phyloP scores from a whole-genome alignment of 371 early-diverging fungal genomes.

The Mucor lusitanicus region DNA sequence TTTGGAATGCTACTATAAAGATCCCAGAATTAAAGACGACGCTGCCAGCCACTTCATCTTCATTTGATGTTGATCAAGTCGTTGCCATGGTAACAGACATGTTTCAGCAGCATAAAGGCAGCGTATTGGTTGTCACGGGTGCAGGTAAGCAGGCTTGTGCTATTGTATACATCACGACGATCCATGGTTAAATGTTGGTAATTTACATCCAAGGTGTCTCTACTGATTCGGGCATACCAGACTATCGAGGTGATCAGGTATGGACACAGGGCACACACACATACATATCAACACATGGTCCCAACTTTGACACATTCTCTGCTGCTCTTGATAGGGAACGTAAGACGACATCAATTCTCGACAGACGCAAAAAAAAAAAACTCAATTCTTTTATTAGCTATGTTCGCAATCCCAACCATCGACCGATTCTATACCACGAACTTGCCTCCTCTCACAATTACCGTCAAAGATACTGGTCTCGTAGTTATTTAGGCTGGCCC shows the following conservation, averaged over 20 bases:
- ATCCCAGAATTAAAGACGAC: constrained; percentile 38
- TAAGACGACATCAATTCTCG: background rate
- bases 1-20: constrained; percentile 37
- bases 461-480: constrained; percentile 90
- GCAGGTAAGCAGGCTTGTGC: constrained; percentile 41
- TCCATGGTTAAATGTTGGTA: background rate
- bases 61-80: constrained; percentile 31
- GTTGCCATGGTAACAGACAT: constrained; percentile 42
- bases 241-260: constrained; percentile 81
- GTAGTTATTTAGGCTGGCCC: constrained; percentile 86
- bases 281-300: too few species aligned
- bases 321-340: constrained; percentile 7
- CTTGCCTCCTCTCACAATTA: constrained; percentile 60
- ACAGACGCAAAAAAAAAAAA: background rate
- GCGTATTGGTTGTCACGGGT: constrained; percentile 54
- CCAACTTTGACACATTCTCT: background rate
- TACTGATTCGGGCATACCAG: constrained; percentile 86
- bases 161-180: background rate
- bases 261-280: background rate
- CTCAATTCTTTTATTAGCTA: constrained; percentile 51
- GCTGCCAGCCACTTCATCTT: constrained; percentile 17
- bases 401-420: constrained; percentile 74
- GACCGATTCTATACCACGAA: constrained; percentile 81
- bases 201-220: constrained; percentile 56
- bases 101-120: constrained; percentile 41